Conservation (phyloP, 148 eudicot species). For the Diospyros lotus region DNA sequence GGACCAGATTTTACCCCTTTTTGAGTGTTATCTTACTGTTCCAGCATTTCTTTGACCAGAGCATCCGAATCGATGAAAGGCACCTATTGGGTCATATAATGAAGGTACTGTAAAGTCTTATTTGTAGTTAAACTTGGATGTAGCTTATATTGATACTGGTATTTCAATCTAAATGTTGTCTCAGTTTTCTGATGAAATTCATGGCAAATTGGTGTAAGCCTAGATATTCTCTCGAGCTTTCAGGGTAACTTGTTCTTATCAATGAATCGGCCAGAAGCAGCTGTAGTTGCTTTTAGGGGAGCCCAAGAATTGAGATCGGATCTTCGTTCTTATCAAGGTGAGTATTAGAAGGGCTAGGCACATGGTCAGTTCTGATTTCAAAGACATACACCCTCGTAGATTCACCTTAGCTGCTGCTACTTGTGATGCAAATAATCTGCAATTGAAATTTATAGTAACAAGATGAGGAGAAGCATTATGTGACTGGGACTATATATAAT, state of each 20-base stretch:
- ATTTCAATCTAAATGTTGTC: not conserved
- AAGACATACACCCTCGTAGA: not conserved
- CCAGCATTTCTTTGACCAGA: conserved; percentile 36
- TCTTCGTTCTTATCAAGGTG: conserved; percentile 97
- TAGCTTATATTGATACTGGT: conserved; percentile 1
- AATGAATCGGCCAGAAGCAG: conserved; percentile 91
- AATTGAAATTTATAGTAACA: not conserved
- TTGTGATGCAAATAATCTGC: not conserved
- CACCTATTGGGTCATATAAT: conserved; percentile 81
- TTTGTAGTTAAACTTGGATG: not conserved
- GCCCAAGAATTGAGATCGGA: conserved; percentile 94
- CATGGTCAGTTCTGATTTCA: not conserved
- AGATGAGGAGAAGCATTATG: not conserved
- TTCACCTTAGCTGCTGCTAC: not conserved
- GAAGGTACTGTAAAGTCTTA: conserved; percentile 53
- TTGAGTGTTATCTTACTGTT: not conserved
- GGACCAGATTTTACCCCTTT: conserved; percentile 7
- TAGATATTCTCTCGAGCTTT: conserved; percentile 6
- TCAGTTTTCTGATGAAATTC: not conserved
- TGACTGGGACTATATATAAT: not conserved
- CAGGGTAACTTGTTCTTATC: conserved; percentile 90
- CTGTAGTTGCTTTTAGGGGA: conserved; percentile 70
- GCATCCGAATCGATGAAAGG: conserved; percentile 92
- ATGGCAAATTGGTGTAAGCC: not conserved
- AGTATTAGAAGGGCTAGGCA: conserved; percentile 3